Conservation (phyloP, 768 basidiomycete species). For the Crepidotus variabilis region DNA sequence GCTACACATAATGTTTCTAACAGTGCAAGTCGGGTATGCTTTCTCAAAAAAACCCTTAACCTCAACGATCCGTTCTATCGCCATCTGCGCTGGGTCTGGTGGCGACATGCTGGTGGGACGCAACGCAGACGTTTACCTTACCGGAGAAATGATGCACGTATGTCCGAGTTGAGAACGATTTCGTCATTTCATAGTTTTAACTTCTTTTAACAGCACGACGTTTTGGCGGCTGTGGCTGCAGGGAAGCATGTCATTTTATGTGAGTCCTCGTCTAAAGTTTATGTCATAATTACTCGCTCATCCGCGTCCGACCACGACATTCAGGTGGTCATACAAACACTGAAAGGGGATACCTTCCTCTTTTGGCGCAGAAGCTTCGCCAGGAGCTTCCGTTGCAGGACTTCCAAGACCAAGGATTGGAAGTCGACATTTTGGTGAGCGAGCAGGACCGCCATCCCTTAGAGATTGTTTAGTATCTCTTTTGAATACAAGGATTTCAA, state of each 20-base stretch:
- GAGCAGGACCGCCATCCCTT: conserved; percentile 73
- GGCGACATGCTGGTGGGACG: conserved; percentile 69
- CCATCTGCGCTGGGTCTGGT: conserved; percentile 91
- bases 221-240: conserved; percentile 72
- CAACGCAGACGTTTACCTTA: conserved; percentile 84
- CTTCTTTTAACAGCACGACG: conserved; percentile 64
- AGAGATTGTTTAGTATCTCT: conserved; percentile 43
- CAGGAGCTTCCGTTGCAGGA: conserved; percentile 41
- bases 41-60: conserved; percentile 23
- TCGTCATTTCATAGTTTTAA: background rate
- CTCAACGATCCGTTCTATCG: conserved; percentile 53
- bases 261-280: conserved; percentile 37
- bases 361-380: conserved; percentile 62
- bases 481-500: background rate
- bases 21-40: conserved; percentile 69
- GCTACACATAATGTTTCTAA: conserved; percentile 6
- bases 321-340: conserved; percentile 91
- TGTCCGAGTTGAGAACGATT: conserved; percentile 20
- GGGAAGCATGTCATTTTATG: conserved; percentile 84
- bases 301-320: conserved; percentile 4
- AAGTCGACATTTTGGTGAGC: conserved; percentile 68
- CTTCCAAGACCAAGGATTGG: conserved; percentile 27
- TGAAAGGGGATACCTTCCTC: conserved; percentile 87
- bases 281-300: conserved; percentile 23
- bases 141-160: conserved; percentile 92